Conservation (phyloP, 2,329 filamentous ascomycete species). For the Colletotrichum viniferum region DNA sequence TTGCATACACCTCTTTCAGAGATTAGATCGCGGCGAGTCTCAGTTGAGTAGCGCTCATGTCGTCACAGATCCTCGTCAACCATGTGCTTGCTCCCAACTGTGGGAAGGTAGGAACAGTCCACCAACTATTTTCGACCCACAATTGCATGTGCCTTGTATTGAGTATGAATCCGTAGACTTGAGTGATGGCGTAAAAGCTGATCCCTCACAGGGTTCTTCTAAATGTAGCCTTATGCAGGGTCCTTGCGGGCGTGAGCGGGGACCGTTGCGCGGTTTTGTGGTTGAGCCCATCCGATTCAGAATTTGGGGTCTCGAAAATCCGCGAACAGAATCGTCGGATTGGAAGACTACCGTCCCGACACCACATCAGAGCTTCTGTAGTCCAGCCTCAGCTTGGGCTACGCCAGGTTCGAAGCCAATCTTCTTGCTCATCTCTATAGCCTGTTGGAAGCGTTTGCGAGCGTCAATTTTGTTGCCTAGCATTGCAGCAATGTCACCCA, state of each 20-base stretch:
- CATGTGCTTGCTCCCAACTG: neutral
- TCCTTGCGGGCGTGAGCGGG: neutral
- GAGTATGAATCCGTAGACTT: neutral
- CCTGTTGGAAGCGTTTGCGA: slow-evolving; percentile 70
- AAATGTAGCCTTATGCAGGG: slow-evolving; percentile 15
- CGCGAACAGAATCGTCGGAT: neutral
- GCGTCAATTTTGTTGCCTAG: slow-evolving; percentile 70
- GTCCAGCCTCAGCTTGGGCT: slow-evolving; percentile 55
- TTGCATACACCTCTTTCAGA: neutral
- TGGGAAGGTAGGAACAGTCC: neutral
- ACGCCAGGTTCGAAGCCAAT: slow-evolving; percentile 58
- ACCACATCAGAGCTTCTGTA: slow-evolving; percentile 30
- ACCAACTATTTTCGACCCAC: neutral
- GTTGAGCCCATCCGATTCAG: neutral
- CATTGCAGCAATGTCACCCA: slow-evolving; percentile 84
- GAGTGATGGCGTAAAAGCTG: neutral
- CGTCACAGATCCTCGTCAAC: neutral
- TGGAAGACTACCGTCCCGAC: neutral
- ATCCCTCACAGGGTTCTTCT: neutral
- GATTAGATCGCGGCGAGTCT: neutral
- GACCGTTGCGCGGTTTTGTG: neutral
- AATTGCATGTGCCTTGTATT: neutral
- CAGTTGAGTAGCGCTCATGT: neutral
- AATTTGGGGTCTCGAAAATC: neutral
- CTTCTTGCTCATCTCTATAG: slow-evolving; percentile 62